Percentiles rank a stretch among this genome's conserved stretches.
Evolutionary conservation across 2,329 filamentous ascomycete species (phyloP).

Genomic region (Byssothecium circinans): DNA sequence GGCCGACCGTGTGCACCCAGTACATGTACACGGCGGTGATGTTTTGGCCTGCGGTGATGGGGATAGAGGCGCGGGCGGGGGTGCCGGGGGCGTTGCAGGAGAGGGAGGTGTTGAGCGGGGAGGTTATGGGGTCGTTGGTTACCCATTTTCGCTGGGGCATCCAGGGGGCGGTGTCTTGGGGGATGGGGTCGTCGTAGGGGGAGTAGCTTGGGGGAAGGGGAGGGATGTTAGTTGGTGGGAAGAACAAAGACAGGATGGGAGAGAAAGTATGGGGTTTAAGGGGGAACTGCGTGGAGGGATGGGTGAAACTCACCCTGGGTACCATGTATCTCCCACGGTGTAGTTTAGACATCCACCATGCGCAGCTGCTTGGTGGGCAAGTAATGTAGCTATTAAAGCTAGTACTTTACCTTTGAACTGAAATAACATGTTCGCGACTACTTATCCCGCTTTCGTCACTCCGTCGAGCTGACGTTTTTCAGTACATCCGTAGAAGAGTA

Average conservation of each 20-base stretch:
- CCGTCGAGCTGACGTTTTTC: no score
- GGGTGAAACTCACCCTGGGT: slow-evolving; percentile 22
- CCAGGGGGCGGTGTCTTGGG: slow-evolving; percentile 24
- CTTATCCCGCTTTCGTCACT: no score
- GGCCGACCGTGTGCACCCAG: slow-evolving; percentile 36
- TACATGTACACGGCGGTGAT: slow-evolving; percentile 31
- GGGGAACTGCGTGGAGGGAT: no score
- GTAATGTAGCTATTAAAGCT: slow-evolving; percentile 6
- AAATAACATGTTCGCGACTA: slow-evolving; percentile 14
- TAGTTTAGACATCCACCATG: slow-evolving; percentile 36
- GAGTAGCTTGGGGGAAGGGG: no score
- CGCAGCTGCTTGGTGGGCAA: slow-evolving; percentile 15
- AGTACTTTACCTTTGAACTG: not conserved
- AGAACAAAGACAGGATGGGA: no score
- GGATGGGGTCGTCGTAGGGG: slow-evolving; percentile 21
- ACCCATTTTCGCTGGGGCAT: slow-evolving; percentile 36
- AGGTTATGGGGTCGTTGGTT: slow-evolving; percentile 32
- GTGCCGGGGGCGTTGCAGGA: slow-evolving; percentile 33
- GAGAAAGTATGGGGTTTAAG: no score
- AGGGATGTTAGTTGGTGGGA: no score
- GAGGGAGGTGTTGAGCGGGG: slow-evolving; percentile 22
- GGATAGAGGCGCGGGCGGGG: slow-evolving; percentile 27
- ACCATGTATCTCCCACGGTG: slow-evolving; percentile 35
- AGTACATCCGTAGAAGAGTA: no score
- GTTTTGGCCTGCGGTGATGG: slow-evolving; percentile 27